Evolutionary conservation across 345 rosid genomes (phyloP).

Genomic region (Crucihimalaya himalaica): DNA sequence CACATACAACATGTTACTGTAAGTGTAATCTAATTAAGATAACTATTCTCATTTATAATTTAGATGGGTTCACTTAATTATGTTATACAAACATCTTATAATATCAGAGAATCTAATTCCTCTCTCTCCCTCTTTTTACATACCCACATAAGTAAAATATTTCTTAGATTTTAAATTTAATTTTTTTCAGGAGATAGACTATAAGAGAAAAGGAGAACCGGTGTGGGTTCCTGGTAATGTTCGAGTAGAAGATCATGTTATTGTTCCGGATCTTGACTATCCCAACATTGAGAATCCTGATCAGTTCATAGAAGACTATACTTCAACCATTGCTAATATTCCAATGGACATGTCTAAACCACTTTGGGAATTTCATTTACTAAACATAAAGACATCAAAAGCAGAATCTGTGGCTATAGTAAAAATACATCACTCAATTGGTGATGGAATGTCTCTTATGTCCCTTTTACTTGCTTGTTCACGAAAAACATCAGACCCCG

Average conservation of each 20-base stretch:
- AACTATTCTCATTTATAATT: too few species aligned
- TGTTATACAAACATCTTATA: too few species aligned
- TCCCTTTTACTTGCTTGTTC: conserved; percentile 44
- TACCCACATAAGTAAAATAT: not conserved
- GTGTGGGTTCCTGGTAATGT: conserved; percentile 41
- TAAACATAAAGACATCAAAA: conserved; percentile 55
- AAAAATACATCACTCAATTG: conserved; percentile 50
- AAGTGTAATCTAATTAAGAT: too few species aligned
- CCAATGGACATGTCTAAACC: conserved; percentile 62
- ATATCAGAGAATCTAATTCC: not conserved
- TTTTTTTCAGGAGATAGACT: not conserved
- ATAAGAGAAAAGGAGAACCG: conserved; percentile 45
- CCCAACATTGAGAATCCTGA: conserved; percentile 45
- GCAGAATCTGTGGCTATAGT: conserved; percentile 51
- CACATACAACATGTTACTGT: too few species aligned
- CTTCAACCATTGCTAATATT: conserved; percentile 47
- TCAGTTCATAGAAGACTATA: conserved; percentile 57
- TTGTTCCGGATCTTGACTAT: conserved; percentile 36
- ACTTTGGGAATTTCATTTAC: conserved; percentile 70
- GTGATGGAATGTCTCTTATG: conserved; percentile 7
- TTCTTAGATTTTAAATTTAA: not conserved
- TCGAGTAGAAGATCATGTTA: conserved; percentile 30
- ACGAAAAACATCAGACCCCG: conserved; percentile 53
- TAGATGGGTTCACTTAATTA: too few species aligned
- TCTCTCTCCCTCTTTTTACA: not conserved